Conservation (phyloP, 192 early-diverging fungal genomes). For the Coemansia sp. region DNA sequence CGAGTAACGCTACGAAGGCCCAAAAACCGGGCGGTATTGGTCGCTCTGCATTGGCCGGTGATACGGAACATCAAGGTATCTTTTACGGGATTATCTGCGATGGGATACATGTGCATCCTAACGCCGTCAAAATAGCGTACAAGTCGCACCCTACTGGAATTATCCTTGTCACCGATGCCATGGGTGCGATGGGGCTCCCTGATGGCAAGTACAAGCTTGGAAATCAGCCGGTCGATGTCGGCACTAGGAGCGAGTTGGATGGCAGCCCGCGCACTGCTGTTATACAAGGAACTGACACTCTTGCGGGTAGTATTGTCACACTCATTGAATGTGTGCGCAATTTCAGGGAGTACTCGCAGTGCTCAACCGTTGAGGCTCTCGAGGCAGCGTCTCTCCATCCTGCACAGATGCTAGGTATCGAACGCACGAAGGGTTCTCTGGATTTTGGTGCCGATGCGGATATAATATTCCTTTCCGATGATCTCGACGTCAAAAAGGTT, state of each 20-base stretch:
- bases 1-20: not conserved
- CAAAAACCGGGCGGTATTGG: not conserved
- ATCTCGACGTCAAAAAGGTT: slow-evolving; percentile 17
- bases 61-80: not conserved
- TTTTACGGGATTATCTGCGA: slow-evolving; percentile 77
- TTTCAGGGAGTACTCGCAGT: slow-evolving; percentile 27
- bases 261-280: slow-evolving; percentile 54
- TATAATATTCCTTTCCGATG: slow-evolving; percentile 28
- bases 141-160: slow-evolving; percentile 66
- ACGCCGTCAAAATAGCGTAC: slow-evolving; percentile 69
- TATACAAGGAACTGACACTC: slow-evolving; percentile 24
- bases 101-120: slow-evolving; percentile 72
- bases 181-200: slow-evolving; percentile 63
- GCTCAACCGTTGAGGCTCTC: slow-evolving; percentile 25
- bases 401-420: slow-evolving; percentile 35
- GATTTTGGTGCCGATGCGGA: slow-evolving; percentile 34
- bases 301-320: slow-evolving; percentile 31
- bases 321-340: slow-evolving; percentile 46
- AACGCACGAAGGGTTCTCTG: slow-evolving; percentile 24
- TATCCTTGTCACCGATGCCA: slow-evolving; percentile 70
- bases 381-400: slow-evolving; percentile 39
- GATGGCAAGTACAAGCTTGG: slow-evolving; percentile 66
- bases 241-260: slow-evolving; percentile 21
- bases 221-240: slow-evolving; percentile 58
- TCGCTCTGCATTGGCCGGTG: not conserved